Conservation (phyloP, 805 yeast species). For the Blastobotrys robertii region DNA sequence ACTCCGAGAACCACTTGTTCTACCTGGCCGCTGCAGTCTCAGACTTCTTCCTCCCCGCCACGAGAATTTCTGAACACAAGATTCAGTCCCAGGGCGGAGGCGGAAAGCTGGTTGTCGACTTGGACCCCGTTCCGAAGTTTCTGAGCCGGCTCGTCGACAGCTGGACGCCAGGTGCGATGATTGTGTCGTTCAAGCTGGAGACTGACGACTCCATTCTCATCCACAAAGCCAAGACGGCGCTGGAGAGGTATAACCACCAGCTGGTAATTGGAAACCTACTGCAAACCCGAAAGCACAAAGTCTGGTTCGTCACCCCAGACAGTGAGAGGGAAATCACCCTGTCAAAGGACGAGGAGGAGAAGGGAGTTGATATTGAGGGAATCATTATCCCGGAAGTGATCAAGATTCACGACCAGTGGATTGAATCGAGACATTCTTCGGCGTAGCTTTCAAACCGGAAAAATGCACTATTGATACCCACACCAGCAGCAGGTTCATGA, state of each 20-base stretch:
- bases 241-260: conserved; percentile 82
- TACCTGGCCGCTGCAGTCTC: conserved; percentile 97
- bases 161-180: conserved; percentile 95
- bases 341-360: conserved; percentile 30
- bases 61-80: conserved; percentile 84
- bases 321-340: conserved; percentile 28
- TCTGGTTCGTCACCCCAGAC: conserved; percentile 64
- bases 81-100: conserved; percentile 66
- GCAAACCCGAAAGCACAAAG: conserved; percentile 81
- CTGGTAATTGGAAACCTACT: conserved; percentile 87
- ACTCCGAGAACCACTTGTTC: conserved; percentile 46
- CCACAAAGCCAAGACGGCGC: conserved; percentile 67
- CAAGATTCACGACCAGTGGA: conserved; percentile 54
- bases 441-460: neutral
- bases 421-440: conserved; percentile 21
- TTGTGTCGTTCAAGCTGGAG: conserved; percentile 87
- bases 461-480: neutral
- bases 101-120: conserved; percentile 71
- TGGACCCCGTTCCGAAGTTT: conserved; percentile 96
- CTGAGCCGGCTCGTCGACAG: conserved; percentile 75
- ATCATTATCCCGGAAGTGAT: conserved; percentile 72
- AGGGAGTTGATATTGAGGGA: conserved; percentile 60
- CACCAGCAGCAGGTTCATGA: neutral
- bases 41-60: conserved; percentile 85
- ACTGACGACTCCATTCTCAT: conserved; percentile 68